Conservation (phyloP, 208 protist genomes). For the Entamoeba moshkovskii region DNA sequence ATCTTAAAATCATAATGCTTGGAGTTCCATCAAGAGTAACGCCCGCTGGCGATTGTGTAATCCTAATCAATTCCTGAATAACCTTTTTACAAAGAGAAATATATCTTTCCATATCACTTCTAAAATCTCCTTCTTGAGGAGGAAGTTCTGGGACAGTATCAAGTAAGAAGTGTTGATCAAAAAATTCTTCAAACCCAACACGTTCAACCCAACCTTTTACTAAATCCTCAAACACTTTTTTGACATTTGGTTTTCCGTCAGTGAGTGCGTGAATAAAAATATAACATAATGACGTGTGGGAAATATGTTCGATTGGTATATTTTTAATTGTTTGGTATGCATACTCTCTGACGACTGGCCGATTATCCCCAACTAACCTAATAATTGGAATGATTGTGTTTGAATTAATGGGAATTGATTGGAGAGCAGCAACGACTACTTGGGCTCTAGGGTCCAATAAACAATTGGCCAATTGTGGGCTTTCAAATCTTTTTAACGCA, state of each 20-base stretch:
- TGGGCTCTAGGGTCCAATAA: not conserved
- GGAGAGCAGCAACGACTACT: not conserved
- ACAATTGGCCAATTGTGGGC: not conserved
- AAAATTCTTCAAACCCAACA: not conserved
- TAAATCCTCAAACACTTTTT: not conserved
- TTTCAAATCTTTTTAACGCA: not conserved
- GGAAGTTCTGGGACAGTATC: not conserved
- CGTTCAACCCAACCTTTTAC: not conserved
- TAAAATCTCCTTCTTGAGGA: not conserved
- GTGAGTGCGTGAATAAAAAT: not conserved
- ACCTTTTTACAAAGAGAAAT: not conserved
- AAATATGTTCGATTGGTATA: not conserved
- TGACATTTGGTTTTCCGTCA: not conserved
- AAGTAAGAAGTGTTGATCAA: not conserved
- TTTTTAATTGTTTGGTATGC: not conserved
- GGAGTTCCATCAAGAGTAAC: not conserved
- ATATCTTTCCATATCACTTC: not conserved
- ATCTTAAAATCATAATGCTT: not conserved
- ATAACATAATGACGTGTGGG: not conserved
- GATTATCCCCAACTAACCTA: not conserved
- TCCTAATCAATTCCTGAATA: not conserved
- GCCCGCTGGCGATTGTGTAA: not conserved
- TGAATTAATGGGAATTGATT: not conserved
- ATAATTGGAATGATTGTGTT: not conserved
- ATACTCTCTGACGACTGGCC: not conserved